Evolutionary conservation across 176 grass and related monocot species (phyloP).

Genomic region (Leersia perrieri): DNA sequence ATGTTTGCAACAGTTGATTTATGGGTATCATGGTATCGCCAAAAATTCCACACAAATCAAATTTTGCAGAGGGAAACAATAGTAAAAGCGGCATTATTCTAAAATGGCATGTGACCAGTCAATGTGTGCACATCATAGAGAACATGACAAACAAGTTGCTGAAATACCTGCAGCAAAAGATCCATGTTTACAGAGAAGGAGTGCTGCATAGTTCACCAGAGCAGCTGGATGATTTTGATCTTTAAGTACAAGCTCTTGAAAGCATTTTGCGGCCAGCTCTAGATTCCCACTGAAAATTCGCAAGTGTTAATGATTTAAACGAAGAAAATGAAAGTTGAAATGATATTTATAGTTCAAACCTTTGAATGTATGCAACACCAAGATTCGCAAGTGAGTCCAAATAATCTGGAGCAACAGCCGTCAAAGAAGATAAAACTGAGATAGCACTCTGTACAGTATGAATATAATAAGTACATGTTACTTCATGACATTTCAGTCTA

Average conservation of each 20-base stretch:
- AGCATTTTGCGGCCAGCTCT: conserved; percentile 71
- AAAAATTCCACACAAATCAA: neutral
- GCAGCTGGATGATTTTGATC: conserved; percentile 97
- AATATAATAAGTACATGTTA: conserved; percentile 35
- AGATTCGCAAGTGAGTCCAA: conserved; percentile 93
- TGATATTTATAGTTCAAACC: conserved; percentile 42
- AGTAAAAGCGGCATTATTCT: conserved; percentile 3
- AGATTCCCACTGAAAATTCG: conserved; percentile 70
- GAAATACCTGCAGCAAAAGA: conserved; percentile 63
- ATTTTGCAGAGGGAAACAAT: neutral
- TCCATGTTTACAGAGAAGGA: conserved; percentile 91
- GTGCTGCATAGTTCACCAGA: conserved; percentile 80
- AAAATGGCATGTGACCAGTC: neutral
- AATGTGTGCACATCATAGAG: neutral
- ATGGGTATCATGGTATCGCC: neutral
- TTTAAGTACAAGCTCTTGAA: conserved; percentile 95
- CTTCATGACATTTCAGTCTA: conserved; percentile 23
- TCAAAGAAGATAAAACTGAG: conserved; percentile 89
- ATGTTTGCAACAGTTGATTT: neutral
- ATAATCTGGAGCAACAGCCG: conserved; percentile 69
- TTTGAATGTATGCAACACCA: conserved; percentile 88
- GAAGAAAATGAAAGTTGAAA: conserved; percentile 20
- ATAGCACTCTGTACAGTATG: conserved; percentile 73
- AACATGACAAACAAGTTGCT: conserved; percentile 20
- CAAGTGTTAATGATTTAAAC: conserved; percentile 29